Conservation (phyloP, 2,329 filamentous ascomycete species). For the Apiospora rasikravindrae region DNA sequence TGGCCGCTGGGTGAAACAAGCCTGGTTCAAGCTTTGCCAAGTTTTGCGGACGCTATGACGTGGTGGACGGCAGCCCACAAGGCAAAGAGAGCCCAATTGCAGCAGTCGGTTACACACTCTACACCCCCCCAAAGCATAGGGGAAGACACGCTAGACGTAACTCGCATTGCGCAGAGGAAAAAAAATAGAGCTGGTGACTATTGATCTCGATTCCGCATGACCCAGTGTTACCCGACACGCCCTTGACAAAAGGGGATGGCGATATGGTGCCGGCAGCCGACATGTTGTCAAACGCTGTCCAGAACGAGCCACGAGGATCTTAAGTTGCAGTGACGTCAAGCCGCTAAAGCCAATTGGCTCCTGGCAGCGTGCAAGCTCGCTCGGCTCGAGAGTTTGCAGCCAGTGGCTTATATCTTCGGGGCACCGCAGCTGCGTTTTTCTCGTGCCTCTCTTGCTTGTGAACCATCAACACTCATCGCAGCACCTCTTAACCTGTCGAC, state of each 20-base stretch:
- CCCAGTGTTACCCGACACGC: background rate
- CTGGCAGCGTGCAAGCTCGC: background rate
- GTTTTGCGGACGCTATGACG: conserved; percentile 34
- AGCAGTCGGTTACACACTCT: background rate
- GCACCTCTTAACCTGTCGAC: background rate
- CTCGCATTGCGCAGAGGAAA: background rate
- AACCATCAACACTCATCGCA: background rate
- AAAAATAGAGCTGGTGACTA: background rate
- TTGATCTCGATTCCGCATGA: background rate
- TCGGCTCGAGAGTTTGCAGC: background rate
- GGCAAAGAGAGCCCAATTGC: background rate
- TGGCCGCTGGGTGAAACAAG: conserved; percentile 25
- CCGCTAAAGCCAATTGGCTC: background rate
- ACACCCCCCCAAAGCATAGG: background rate
- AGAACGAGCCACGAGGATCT: background rate
- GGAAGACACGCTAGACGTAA: background rate
- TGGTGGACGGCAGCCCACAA: conserved; percentile 19
- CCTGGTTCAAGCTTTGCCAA: conserved; percentile 34
- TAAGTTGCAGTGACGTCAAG: background rate
- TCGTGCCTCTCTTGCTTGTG: background rate
- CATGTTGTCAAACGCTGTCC: background rate
- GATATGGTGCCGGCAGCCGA: background rate
- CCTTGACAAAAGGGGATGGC: background rate
- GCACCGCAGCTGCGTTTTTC: background rate
- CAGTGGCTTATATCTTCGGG: background rate